Conservation (phyloP, 2,329 filamentous ascomycete species). For the Cordyceps tenuipes region DNA sequence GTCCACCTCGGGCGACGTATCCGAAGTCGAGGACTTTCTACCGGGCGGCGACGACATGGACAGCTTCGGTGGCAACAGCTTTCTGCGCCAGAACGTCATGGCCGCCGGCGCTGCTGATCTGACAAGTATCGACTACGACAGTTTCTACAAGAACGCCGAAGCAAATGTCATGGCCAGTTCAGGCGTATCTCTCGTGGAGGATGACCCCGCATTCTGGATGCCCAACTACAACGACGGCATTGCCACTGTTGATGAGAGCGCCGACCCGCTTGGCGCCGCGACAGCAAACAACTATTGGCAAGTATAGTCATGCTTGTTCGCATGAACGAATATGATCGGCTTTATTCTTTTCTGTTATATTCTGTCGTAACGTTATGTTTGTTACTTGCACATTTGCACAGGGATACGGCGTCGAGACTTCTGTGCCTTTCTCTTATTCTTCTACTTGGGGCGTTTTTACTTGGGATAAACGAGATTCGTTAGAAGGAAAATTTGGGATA, state of each 20-base stretch:
- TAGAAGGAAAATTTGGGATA: conserved; percentile 8
- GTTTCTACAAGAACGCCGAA: conserved; percentile 43
- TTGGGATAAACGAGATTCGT: conserved; percentile 10
- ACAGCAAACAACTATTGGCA: conserved; percentile 28
- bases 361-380: not conserved
- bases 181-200: conserved; percentile 42
- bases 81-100: conserved; percentile 37
- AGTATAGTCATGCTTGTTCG: conserved; percentile 16
- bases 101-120: conserved; percentile 33
- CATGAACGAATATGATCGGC: not conserved
- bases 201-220: conserved; percentile 43
- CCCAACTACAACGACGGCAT: conserved; percentile 34
- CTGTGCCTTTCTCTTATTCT: not conserved
- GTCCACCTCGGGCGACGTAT: conserved; percentile 59
- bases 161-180: conserved; percentile 32
- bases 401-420: not conserved
- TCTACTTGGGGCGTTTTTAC: not conserved
- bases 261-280: conserved; percentile 25
- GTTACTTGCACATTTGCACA: not conserved
- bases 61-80: conserved; percentile 38
- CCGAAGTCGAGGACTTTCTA: conserved; percentile 55
- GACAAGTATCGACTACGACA: conserved; percentile 45
- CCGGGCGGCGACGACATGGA: conserved; percentile 39
- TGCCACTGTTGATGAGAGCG: conserved; percentile 27
- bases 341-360: not conserved